Percentiles rank a stretch among this genome's conserved stretches.
Evolutionary conservation across 192 early-diverging fungal genomes (phyloP).

Genomic region (Rhizophagus clarus): DNA sequence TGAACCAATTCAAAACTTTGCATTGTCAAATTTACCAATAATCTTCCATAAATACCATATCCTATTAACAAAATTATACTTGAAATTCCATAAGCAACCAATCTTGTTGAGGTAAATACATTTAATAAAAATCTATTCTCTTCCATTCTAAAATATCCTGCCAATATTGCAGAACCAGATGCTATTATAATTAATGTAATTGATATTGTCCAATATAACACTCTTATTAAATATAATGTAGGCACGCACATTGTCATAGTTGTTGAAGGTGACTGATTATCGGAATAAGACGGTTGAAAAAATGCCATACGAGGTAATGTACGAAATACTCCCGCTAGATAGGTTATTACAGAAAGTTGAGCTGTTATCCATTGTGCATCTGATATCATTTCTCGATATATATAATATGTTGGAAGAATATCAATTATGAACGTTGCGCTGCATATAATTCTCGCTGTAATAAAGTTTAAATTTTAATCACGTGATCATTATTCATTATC

Average conservation of each 20-base stretch:
- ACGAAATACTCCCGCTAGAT: not conserved
- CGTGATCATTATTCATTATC: too few relatives aligned
- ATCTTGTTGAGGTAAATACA: not conserved
- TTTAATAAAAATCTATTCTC: not conserved
- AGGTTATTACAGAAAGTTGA: not conserved
- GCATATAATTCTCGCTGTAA: not conserved
- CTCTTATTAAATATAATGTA: not conserved
- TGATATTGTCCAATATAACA: not conserved
- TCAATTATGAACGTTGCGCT: not conserved
- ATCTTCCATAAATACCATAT: slow-evolving; percentile 19
- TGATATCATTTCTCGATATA: not conserved
- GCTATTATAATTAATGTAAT: not conserved
- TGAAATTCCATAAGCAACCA: not conserved
- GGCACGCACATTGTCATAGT: not conserved
- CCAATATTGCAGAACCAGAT: not conserved
- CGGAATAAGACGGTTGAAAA: slow-evolving; percentile 2
- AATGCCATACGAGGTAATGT: slow-evolving; percentile 10
- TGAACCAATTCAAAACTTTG: slow-evolving; percentile 15
- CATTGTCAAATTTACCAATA: slow-evolving; percentile 1
- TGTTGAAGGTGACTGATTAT: too few relatives aligned
- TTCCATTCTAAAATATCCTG: slow-evolving; percentile 10
- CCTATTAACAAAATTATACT: not conserved
- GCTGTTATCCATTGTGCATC: not conserved
- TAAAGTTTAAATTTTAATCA: not conserved
- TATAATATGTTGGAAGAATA: not conserved